These are phyloP conservation scores for Fraxinus baroniana DNA, from an alignment of 305 asterid species.

Conservation along the genomic window DNA sequence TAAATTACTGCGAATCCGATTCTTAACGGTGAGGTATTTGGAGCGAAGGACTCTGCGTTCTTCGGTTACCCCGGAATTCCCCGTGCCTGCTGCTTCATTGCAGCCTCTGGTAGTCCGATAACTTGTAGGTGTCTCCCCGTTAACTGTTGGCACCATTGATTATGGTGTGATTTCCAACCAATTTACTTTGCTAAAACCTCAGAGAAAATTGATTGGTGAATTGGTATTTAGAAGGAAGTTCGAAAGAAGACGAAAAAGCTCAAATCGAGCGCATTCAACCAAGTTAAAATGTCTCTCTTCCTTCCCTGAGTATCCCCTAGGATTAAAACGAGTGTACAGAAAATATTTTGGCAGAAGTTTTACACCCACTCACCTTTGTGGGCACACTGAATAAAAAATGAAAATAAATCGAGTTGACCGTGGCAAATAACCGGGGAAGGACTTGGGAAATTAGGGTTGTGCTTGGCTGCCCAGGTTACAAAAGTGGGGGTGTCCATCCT, in stretches of 20 bases:
- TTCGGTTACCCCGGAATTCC: conserved; percentile 20
- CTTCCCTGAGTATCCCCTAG: background rate
- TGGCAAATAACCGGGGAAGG: background rate
- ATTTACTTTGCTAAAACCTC: background rate
- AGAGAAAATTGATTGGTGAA: background rate
- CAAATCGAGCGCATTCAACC: background rate
- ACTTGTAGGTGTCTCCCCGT: conserved; percentile 28
- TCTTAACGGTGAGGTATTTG: conserved; percentile 46
- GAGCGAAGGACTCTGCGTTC: conserved; percentile 51
- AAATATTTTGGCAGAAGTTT: no score
- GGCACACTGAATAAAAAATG: no score
- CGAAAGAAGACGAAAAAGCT: background rate
- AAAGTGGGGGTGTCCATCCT: no score
- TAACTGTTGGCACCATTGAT: conserved; percentile 33
- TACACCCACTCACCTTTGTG: no score
- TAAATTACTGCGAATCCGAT: conserved; percentile 41
- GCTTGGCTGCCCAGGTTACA: no score
- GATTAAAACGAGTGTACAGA: no score
- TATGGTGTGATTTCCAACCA: background rate
- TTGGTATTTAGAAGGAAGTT: background rate
- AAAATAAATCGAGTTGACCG: background rate
- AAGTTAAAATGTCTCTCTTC: background rate
- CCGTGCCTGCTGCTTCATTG: conserved; percentile 22
- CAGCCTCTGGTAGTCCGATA: conserved; percentile 30
- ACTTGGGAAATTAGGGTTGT: background rate